These are phyloP conservation scores for Bipolaris sorokiniana DNA, from an alignment of 2,329 filamentous ascomycete genomes.

Conservation along the genomic window DNA sequence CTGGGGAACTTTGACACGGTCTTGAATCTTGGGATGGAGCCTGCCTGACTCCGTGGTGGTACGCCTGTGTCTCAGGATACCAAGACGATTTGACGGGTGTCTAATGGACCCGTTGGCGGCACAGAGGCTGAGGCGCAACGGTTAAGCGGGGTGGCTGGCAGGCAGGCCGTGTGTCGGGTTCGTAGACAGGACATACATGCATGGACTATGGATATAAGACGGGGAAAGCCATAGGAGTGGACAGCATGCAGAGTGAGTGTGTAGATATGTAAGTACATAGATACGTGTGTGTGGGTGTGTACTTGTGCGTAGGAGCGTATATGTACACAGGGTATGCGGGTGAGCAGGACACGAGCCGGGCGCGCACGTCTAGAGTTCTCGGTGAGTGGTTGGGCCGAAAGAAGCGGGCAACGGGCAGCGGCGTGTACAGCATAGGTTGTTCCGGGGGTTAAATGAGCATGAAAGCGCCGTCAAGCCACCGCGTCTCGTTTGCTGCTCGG, in stretches of 20 bases:
- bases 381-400: slow-evolving; percentile 4
- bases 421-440: background rate
- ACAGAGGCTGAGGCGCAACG: background rate
- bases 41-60: slow-evolving; percentile 4
- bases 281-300: no score
- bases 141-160: background rate
- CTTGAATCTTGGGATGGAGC: slow-evolving; percentile 7
- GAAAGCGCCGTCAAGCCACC: background rate
- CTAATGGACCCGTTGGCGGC: background rate
- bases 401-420: slow-evolving; percentile 1
- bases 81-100: slow-evolving; percentile 11
- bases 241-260: no score
- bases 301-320: no score
- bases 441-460: slow-evolving; percentile 10
- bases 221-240: no score
- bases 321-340: background rate
- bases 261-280: no score
- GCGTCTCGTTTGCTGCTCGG: slow-evolving; percentile 4
- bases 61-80: slow-evolving; percentile 7
- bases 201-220: background rate
- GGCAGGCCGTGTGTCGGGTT: background rate
- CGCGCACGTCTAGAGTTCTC: slow-evolving; percentile 5
- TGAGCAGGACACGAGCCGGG: background rate
- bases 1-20: slow-evolving; percentile 15
- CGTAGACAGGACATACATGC: no score